Percentiles rank a stretch among this genome's conserved stretches.
phyloP scores from a whole-genome alignment of 2,329 filamentous ascomycete species.

The Bipolaris gigantea region DNA sequence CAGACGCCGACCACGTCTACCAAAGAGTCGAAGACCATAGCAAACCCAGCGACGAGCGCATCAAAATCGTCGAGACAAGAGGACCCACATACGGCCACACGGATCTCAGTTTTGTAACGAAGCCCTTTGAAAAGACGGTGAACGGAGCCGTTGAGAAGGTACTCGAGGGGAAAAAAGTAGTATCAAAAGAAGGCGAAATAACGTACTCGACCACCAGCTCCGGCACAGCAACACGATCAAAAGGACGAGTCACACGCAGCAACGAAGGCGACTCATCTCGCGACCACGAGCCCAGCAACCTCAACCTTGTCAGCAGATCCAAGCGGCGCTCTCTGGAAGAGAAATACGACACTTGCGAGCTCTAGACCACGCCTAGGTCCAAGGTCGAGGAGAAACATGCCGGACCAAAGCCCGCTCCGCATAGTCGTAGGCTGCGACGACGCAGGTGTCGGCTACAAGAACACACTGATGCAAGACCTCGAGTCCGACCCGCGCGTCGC shows the following conservation, averaged over 20 bases:
- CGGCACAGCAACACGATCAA: neutral
- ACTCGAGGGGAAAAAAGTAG: conserved; percentile 30
- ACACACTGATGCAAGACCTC: conserved; percentile 73
- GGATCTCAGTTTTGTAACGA: conserved; percentile 40
- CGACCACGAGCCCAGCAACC: neutral
- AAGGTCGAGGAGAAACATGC: no score
- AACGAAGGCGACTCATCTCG: conserved; percentile 1
- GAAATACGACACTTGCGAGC: conserved; percentile 40
- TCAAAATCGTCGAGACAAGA: conserved; percentile 40
- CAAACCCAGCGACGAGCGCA: conserved; percentile 34
- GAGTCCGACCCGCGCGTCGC: conserved; percentile 67
- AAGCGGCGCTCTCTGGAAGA: conserved; percentile 24
- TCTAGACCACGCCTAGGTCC: no score
- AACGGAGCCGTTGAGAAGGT: conserved; percentile 38
- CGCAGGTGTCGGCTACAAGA: conserved; percentile 78
- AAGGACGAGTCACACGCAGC: conserved; percentile 2
- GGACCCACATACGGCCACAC: conserved; percentile 39
- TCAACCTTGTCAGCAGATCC: conserved; percentile 15
- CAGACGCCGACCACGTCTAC: conserved; percentile 45
- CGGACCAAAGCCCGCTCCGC: conserved; percentile 48
- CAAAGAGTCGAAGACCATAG: conserved; percentile 44
- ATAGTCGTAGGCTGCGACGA: conserved; percentile 69
- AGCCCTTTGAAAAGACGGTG: conserved; percentile 42
- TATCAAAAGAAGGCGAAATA: conserved; percentile 28
- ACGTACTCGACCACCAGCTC: conserved; percentile 17